phyloP scores from a whole-genome alignment of 2,329 filamentous ascomycete species.

The Lasiodiplodia citricola region DNA sequence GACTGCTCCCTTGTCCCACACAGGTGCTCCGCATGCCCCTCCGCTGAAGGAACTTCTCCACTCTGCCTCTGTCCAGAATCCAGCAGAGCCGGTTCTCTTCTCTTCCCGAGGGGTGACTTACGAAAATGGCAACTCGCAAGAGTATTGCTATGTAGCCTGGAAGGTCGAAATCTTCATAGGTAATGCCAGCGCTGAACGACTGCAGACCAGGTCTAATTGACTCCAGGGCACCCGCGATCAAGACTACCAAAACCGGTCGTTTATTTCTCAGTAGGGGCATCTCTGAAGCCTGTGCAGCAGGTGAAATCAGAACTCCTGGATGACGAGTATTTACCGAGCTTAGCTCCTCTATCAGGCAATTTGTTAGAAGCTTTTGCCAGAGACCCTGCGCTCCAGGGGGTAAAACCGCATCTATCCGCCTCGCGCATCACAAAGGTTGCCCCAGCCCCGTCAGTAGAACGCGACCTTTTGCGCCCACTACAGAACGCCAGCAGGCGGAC shows the following conservation, averaged over 20 bases:
- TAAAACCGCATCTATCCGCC: conserved; percentile 72
- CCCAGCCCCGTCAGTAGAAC: conserved; percentile 65
- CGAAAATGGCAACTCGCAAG: conserved; percentile 20
- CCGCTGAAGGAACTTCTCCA: conserved; percentile 64
- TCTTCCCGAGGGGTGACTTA: conserved; percentile 36
- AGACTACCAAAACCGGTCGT: conserved; percentile 70
- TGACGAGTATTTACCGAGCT: conserved; percentile 72
- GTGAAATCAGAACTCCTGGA: conserved; percentile 50
- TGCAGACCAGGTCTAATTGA: neutral
- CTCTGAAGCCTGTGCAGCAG: conserved; percentile 60
- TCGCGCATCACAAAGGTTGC: conserved; percentile 76
- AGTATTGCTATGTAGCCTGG: conserved; percentile 46
- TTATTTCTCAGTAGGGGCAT: conserved; percentile 63
- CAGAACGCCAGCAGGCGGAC: conserved; percentile 67
- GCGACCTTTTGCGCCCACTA: conserved; percentile 67
- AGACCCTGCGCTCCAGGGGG: conserved; percentile 67
- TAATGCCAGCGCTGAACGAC: conserved; percentile 29
- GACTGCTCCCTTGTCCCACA: conserved; percentile 49
- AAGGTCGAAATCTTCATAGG: conserved; percentile 45
- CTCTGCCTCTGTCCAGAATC: conserved; percentile 46
- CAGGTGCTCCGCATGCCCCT: conserved; percentile 38
- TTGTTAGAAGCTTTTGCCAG: conserved; percentile 74
- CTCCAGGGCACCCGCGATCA: conserved; percentile 54
- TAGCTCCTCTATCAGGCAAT: conserved; percentile 73
- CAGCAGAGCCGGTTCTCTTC: conserved; percentile 38